Conservation (phyloP, 2,329 filamentous ascomycete genomes). For the Xylariaceae sp. region DNA sequence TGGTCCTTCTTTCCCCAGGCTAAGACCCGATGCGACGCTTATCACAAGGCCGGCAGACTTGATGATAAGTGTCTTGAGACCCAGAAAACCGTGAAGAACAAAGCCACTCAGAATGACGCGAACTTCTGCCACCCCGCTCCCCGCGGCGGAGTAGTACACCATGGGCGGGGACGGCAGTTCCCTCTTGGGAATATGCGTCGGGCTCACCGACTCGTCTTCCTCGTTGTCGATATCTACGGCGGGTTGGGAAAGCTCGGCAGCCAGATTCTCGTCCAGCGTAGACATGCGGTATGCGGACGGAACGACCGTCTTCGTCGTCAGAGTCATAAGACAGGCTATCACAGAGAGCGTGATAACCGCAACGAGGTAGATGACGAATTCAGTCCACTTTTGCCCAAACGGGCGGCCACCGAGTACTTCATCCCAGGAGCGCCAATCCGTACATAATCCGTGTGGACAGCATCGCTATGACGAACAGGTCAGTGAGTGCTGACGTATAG, state of each 20-base stretch:
- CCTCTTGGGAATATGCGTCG: constrained; percentile 25
- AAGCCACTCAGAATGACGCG: constrained; percentile 98
- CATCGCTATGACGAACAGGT: constrained; percentile 36
- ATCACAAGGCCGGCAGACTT: constrained; percentile 80
- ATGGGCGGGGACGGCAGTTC: constrained; percentile 54
- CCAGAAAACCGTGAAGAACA: constrained; percentile 91
- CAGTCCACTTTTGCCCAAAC: constrained; percentile 55
- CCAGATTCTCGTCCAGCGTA: constrained; percentile 90
- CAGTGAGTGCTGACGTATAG: too few species aligned
- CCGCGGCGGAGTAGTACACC: constrained; percentile 93
- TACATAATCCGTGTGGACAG: constrained; percentile 51
- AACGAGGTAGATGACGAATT: constrained; percentile 70
- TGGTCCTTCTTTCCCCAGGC: constrained; percentile 88
- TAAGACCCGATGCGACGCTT: constrained; percentile 87
- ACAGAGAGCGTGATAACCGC: constrained; percentile 66
- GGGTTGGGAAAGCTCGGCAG: constrained; percentile 49
- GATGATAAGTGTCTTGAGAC: constrained; percentile 76
- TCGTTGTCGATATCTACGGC: constrained; percentile 37
- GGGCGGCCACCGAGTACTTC: constrained; percentile 41
- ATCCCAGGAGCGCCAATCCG: constrained; percentile 53
- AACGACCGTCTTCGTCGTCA: constrained; percentile 90
- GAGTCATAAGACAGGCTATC: constrained; percentile 70
- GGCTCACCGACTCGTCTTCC: constrained; percentile 41
- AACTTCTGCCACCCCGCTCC: constrained; percentile 93
- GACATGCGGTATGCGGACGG: constrained; percentile 81